Evolutionary conservation across 805 yeast species (phyloP).

Genomic region (Barnettozyma sucrosica): DNA sequence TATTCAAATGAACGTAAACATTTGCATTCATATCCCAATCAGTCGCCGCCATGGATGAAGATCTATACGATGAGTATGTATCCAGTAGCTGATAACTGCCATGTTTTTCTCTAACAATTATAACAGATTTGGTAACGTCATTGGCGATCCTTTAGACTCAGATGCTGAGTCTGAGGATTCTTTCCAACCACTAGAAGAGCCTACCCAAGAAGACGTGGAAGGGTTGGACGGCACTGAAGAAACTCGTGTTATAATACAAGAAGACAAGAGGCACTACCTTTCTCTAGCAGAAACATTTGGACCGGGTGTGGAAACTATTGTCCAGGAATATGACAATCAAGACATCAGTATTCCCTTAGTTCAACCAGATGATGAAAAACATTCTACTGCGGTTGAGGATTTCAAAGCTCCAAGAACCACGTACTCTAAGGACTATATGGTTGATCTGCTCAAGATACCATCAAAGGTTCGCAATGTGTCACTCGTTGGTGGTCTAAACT

Average conservation of each 20-base stretch:
- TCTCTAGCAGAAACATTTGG: conserved; percentile 46
- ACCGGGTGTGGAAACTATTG: conserved; percentile 57
- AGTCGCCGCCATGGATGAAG: conserved; percentile 42
- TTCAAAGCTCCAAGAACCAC: conserved; percentile 48
- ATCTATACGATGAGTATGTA: conserved; percentile 64
- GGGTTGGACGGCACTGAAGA: conserved; percentile 12
- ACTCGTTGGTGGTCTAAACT: conserved; percentile 71
- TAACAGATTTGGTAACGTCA: conserved; percentile 55
- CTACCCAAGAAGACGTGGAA: conserved; percentile 24
- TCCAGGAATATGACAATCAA: conserved; percentile 49
- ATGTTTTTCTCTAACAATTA: neutral
- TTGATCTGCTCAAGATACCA: conserved; percentile 44
- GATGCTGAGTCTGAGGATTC: conserved; percentile 35
- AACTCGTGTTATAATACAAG: conserved; percentile 34
- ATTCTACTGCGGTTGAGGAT: conserved; percentile 44
- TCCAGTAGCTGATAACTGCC: no score
- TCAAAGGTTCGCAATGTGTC: conserved; percentile 69
- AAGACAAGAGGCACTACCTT: conserved; percentile 41
- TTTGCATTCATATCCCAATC: neutral
- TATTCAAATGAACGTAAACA: neutral
- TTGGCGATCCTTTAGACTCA: conserved; percentile 46
- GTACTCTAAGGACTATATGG: conserved; percentile 60
- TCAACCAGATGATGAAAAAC: conserved; percentile 39
- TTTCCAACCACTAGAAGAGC: conserved; percentile 16
- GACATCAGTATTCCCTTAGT: conserved; percentile 60